phyloP scores from a whole-genome alignment of 2,329 filamentous ascomycete species.

The Talaromyces sp. region DNA sequence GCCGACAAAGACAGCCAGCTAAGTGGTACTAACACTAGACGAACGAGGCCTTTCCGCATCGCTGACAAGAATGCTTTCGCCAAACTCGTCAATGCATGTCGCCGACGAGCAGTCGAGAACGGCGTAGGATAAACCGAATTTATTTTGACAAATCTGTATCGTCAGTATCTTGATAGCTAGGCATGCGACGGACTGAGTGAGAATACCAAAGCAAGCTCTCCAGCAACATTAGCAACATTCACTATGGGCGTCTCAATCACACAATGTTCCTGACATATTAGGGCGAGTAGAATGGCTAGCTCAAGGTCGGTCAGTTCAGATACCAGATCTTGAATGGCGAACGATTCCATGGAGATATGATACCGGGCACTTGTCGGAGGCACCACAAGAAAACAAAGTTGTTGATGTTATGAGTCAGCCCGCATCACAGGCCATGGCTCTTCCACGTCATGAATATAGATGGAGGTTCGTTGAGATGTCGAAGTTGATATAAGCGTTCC shows the following conservation, averaged over 20 bases:
- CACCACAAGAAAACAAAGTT: background rate
- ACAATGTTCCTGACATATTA: conserved; percentile 80
- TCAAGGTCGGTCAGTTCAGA: conserved; percentile 82
- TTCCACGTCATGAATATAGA: background rate
- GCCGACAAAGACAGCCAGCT: background rate
- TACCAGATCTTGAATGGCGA: conserved; percentile 62
- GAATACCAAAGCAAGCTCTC: conserved; percentile 68
- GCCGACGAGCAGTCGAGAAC: conserved; percentile 68
- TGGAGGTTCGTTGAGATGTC: conserved; percentile 4
- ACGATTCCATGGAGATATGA: conserved; percentile 55
- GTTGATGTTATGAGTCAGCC: background rate
- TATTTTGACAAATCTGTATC: conserved; percentile 59
- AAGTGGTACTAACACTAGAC: background rate
- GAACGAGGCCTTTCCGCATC: conserved; percentile 20
- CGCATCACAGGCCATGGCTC: background rate
- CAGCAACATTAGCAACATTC: conserved; percentile 63
- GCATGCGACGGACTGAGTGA: background rate
- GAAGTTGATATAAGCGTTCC: conserved; percentile 16
- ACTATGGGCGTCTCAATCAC: conserved; percentile 70
- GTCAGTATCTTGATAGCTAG: background rate
- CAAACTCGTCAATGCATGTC: conserved; percentile 79
- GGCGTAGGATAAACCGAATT: conserved; percentile 68
- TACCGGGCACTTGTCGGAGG: background rate
- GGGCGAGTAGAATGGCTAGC: conserved; percentile 75
- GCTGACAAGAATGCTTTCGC: conserved; percentile 60